Conservation (phyloP, 1,284 basidiomycete species). For the Trichosporon inkin region DNA sequence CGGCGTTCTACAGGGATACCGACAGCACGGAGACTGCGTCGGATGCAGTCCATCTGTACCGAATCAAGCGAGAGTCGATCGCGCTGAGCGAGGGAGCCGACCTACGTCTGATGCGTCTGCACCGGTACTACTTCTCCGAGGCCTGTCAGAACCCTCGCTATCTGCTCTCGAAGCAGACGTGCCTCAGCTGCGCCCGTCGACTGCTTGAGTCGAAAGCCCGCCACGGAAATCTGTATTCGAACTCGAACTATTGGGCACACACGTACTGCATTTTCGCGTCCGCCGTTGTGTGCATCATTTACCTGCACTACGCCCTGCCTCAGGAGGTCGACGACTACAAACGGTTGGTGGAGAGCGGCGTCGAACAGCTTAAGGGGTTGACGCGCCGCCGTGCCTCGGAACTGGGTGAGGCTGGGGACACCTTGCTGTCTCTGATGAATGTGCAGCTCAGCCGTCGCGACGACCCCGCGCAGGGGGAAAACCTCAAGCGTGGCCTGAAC, state of each 20-base stretch:
- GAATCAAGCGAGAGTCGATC: constrained; percentile 24
- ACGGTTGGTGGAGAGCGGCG: constrained; percentile 14
- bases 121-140: constrained; percentile 29
- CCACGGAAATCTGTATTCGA: constrained; percentile 9
- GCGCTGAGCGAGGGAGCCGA: constrained; percentile 27
- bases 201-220: constrained; percentile 11
- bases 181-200: constrained; percentile 19
- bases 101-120: constrained; percentile 28
- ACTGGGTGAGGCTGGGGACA: constrained; percentile 23
- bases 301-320: constrained; percentile 22
- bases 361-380: constrained; percentile 17
- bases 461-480: constrained; percentile 2
- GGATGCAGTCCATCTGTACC: constrained; percentile 22
- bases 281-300: constrained; percentile 21
- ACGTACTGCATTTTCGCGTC: constrained; percentile 22
- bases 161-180: constrained; percentile 23
- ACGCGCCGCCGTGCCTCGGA: constrained; percentile 17
- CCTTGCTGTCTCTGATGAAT: constrained; percentile 19
- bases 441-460: constrained; percentile 20
- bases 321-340: constrained; percentile 23
- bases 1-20: constrained; percentile 21
- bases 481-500: constrained; percentile 15
- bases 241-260: constrained; percentile 24
- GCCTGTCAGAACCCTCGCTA: constrained; percentile 28
- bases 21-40: constrained; percentile 11